phyloP scores from a whole-genome alignment of 257 asterid genomes.

The Fraxinus pennsylvanica region DNA sequence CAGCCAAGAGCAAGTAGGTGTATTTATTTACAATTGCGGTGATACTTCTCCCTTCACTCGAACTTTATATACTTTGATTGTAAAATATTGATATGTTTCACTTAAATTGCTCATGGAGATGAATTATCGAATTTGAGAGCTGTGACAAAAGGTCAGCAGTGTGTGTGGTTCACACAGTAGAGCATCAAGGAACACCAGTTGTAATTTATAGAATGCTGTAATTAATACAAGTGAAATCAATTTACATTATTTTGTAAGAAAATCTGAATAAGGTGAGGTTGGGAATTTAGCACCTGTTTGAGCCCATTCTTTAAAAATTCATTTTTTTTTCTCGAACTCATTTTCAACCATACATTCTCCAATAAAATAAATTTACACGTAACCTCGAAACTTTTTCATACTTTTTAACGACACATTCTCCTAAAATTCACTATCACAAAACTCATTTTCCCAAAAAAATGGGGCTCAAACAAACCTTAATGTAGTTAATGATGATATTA shows the following conservation, averaged over 20 bases:
- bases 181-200: background rate
- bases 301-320: too few species aligned
- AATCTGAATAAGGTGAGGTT: background rate
- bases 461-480: background rate
- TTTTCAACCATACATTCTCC: too few species aligned
- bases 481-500: background rate
- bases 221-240: too few species aligned
- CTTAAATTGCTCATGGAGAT: background rate
- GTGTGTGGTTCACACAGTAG: background rate
- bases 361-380: too few species aligned
- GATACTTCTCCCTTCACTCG: background rate
- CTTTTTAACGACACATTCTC: too few species aligned
- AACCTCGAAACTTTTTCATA: too few species aligned
- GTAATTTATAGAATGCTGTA: background rate
- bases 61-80: background rate
- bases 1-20: slow-evolving; percentile 78
- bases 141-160: background rate
- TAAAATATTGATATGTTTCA: background rate
- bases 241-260: background rate
- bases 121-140: background rate
- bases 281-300: too few species aligned
- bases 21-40: background rate
- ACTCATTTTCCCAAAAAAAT: too few species aligned
- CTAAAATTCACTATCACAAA: too few species aligned
- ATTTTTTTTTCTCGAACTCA: too few species aligned